A percentile compares a stretch with the other conserved stretches of the same genome.
Conservation (phyloP, 768 basidiomycete species). For the Lenzites betulinus region DNA sequence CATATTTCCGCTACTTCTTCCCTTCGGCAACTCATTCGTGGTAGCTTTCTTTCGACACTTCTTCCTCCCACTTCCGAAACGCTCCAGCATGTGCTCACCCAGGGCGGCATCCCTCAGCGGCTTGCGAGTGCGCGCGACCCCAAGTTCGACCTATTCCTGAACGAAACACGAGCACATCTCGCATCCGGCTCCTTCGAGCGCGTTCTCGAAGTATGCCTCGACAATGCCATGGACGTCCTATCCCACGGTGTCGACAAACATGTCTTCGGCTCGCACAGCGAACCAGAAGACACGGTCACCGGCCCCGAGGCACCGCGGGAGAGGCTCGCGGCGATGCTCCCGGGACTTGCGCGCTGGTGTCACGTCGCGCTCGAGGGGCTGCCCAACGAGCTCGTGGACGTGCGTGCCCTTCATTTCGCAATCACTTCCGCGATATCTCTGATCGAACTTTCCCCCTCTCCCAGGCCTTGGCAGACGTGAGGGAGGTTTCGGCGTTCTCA, state of each 20-base stretch:
- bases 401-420: slow-evolving; percentile 41
- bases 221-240: slow-evolving; percentile 64
- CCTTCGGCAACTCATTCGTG: slow-evolving; percentile 6
- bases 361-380: slow-evolving; percentile 63
- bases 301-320: slow-evolving; percentile 48
- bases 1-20: background rate
- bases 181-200: slow-evolving; percentile 67
- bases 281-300: slow-evolving; percentile 24
- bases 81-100: slow-evolving; percentile 65
- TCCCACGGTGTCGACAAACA: slow-evolving; percentile 63
- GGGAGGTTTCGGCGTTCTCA: slow-evolving; percentile 68
- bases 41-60: slow-evolving; percentile 71
- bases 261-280: slow-evolving; percentile 47
- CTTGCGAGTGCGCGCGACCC: slow-evolving; percentile 41
- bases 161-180: slow-evolving; percentile 66
- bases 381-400: slow-evolving; percentile 84
- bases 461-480: slow-evolving; percentile 61
- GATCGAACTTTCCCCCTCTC: background rate
- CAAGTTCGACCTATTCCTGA: slow-evolving; percentile 63
- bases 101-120: slow-evolving; percentile 53
- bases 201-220: slow-evolving; percentile 74
- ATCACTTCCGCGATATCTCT: background rate
- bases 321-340: slow-evolving; percentile 77
- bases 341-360: slow-evolving; percentile 80
- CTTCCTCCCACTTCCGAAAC: slow-evolving; percentile 75